phyloP scores from a whole-genome alignment of 225 moss, liverwort and hornwort genomes.

The Pseudoscleropodium purum region DNA sequence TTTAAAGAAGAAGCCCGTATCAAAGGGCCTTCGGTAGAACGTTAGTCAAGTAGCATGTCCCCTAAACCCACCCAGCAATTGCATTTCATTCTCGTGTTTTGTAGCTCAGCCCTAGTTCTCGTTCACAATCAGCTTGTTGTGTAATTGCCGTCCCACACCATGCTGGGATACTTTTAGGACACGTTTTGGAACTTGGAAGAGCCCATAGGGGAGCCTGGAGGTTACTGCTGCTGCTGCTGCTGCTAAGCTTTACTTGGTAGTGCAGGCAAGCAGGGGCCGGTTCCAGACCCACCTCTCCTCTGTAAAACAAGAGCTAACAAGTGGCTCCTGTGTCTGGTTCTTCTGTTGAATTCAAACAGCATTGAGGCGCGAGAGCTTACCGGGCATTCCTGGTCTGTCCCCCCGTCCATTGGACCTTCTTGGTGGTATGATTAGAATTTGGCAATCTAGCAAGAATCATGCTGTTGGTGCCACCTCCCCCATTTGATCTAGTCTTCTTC shows the following conservation, averaged over 20 bases:
- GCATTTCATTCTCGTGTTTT: slow-evolving; percentile 8
- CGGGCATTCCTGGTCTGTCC: slow-evolving; percentile 8
- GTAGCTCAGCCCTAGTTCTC: slow-evolving; percentile 6
- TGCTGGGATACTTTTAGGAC: slow-evolving; percentile 12
- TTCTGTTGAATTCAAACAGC: slow-evolving; percentile 30
- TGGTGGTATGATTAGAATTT: background rate
- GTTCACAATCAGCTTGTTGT: slow-evolving; percentile 48
- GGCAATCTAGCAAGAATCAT: background rate
- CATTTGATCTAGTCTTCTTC: background rate
- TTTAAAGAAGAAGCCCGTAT: slow-evolving; percentile 46
- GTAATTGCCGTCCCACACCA: slow-evolving; percentile 16
- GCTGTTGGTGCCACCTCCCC: background rate
- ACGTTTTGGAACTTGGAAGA: slow-evolving; percentile 38
- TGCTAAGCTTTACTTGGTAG: background rate
- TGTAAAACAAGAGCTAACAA: slow-evolving; percentile 45
- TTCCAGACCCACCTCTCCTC: slow-evolving; percentile 1
- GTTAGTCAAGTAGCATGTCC: background rate
- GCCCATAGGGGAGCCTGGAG: background rate
- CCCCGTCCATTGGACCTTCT: background rate
- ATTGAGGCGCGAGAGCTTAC: slow-evolving; percentile 27
- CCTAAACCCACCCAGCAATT: background rate
- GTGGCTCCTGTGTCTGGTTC: slow-evolving; percentile 34
- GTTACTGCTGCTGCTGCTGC: background rate
- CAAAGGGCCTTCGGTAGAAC: slow-evolving; percentile 20
- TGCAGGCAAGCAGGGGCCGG: background rate